Conservation (phyloP, 208 protist genomes). For the Trypanosoma mega region DNA sequence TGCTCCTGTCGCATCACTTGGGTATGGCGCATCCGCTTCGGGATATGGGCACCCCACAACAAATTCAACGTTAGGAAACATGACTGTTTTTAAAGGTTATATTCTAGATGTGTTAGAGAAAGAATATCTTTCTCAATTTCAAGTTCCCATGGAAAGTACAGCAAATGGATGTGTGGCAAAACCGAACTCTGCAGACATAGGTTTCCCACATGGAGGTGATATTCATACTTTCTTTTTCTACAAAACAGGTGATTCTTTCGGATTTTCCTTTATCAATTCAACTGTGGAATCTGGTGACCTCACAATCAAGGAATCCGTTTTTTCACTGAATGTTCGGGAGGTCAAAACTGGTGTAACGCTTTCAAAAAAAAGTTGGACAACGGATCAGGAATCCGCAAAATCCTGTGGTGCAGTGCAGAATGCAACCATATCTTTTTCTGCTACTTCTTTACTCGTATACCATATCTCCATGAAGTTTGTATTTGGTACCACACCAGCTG, state of each 20-base stretch:
- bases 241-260: neutral
- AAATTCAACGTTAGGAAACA: constrained; percentile 8
- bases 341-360: neutral
- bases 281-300: neutral
- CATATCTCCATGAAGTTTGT: constrained; percentile 6
- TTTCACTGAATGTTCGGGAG: constrained; percentile 4
- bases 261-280: constrained; percentile 8
- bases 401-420: constrained; percentile 6
- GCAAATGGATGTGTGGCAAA: constrained; percentile 1
- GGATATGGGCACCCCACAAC: neutral
- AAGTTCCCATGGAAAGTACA: constrained; percentile 1
- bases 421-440: neutral
- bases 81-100: constrained; percentile 4
- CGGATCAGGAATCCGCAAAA: neutral
- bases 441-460: neutral
- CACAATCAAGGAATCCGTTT: constrained; percentile 2
- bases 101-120: neutral
- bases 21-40: constrained; percentile 6
- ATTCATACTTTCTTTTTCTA: constrained; percentile 16
- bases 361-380: constrained; percentile 7
- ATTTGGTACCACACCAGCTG: neutral
- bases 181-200: neutral
- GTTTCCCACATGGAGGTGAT: neutral
- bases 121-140: constrained; percentile 16
- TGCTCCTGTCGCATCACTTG: constrained; percentile 7